Evolutionary conservation across 495 filamentous ascomycete genomes (phyloP).

Genomic region (Aspergillus sclerotioniger): DNA sequence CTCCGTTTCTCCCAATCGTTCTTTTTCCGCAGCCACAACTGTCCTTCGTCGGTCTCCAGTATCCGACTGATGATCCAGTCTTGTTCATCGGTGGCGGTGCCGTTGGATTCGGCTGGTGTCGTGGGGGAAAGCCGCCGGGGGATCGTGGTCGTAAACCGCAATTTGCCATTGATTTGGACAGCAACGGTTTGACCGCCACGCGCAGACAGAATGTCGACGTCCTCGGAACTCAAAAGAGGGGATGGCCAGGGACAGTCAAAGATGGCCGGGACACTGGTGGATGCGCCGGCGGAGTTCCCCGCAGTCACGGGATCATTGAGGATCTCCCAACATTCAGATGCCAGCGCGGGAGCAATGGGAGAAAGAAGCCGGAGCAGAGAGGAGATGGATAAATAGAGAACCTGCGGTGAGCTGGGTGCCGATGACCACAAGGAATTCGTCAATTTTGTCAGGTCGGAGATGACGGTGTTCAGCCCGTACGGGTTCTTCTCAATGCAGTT

Average conservation of each 20-base stretch:
- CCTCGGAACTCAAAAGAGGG: constrained; percentile 33
- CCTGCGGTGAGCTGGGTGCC: constrained; percentile 29
- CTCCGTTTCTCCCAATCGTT: constrained; percentile 47
- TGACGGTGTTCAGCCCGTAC: constrained; percentile 73
- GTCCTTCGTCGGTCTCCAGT: constrained; percentile 45
- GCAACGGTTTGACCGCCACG: constrained; percentile 51
- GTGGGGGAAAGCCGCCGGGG: constrained; percentile 27
- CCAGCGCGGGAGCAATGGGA: constrained; percentile 72
- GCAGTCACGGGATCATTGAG: constrained; percentile 38
- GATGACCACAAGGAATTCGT: constrained; percentile 61
- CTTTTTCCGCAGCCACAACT: constrained; percentile 44
- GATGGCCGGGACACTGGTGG: constrained; percentile 27
- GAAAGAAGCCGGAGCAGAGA: constrained; percentile 68
- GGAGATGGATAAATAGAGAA: constrained; percentile 38
- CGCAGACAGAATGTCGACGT: constrained; percentile 48
- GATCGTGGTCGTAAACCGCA: constrained; percentile 63
- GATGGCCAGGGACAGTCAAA: constrained; percentile 55
- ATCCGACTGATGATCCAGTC: constrained; percentile 58
- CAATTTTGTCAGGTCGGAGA: constrained; percentile 77
- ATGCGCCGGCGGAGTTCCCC: neutral
- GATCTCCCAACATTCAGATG: constrained; percentile 75
- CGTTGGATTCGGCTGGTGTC: constrained; percentile 15
- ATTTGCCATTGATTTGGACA: constrained; percentile 75
- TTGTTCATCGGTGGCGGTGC: constrained; percentile 33
- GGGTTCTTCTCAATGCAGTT: constrained; percentile 62